These are phyloP conservation scores for Ophiocordyceps camponoti-floridani DNA, from an alignment of 2,329 filamentous ascomycete genomes.

Conservation along the genomic window DNA sequence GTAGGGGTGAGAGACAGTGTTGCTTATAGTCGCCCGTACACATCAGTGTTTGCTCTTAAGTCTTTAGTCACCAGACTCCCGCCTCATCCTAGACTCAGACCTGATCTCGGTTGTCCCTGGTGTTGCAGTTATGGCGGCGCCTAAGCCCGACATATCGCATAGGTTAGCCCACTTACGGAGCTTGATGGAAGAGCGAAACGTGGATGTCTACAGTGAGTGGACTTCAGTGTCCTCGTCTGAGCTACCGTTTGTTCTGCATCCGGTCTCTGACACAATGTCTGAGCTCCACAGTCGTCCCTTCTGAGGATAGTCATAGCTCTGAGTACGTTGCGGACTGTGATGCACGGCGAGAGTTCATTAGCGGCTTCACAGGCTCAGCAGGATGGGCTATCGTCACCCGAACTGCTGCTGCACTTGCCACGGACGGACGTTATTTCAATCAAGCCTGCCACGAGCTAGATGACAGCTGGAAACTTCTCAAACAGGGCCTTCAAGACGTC, in stretches of 20 bases:
- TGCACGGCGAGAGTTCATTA: constrained; percentile 77
- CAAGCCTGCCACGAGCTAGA: constrained; percentile 86
- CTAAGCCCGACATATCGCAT: constrained; percentile 38
- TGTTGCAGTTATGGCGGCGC: constrained; percentile 8
- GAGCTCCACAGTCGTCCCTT: constrained; percentile 60
- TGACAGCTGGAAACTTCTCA: constrained; percentile 76
- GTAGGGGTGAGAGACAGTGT: no score
- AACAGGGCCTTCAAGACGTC: constrained; percentile 83
- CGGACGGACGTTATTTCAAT: constrained; percentile 95
- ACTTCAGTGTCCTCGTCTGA: constrained; percentile 1
- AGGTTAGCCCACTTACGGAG: constrained; percentile 57
- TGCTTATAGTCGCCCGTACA: no score
- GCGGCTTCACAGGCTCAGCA: constrained; percentile 86
- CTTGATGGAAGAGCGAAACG: constrained; percentile 71
- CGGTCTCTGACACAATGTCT: not conserved
- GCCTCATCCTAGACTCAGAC: no score
- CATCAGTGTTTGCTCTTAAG: no score
- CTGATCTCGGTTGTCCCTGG: not conserved
- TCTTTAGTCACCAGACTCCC: no score
- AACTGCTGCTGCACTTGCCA: constrained; percentile 76
- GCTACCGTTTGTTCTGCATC: not conserved
- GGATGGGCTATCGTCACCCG: constrained; percentile 79
- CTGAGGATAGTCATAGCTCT: constrained; percentile 92
- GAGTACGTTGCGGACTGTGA: constrained; percentile 98
- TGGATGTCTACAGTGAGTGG: constrained; percentile 77